Evolutionary conservation across 2,329 filamentous ascomycete genomes (phyloP).

Genomic region (Tothia fuscella): DNA sequence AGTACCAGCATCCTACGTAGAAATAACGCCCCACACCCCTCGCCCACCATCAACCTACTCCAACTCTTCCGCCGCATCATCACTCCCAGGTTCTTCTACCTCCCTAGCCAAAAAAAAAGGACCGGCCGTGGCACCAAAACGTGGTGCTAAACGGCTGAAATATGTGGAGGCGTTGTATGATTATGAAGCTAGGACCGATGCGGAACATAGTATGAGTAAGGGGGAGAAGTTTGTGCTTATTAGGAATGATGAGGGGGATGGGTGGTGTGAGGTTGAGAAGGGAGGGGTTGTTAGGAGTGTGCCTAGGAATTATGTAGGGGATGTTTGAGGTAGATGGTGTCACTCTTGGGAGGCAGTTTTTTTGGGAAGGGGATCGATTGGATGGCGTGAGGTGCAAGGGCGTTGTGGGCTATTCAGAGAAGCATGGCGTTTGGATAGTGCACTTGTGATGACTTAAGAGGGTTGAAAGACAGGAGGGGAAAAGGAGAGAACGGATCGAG

Average conservation of each 20-base stretch:
- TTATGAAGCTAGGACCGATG: conserved; percentile 73
- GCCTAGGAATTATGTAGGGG: conserved; percentile 83
- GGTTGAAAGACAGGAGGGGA: too few relatives aligned
- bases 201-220: conserved; percentile 81
- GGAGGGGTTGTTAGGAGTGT: conserved; percentile 79
- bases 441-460: too few relatives aligned
- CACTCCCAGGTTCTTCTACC: conserved; percentile 19
- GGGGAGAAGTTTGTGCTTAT: conserved; percentile 88
- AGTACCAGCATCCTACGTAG: conserved; percentile 78
- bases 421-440: background rate
- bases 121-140: conserved; percentile 77
- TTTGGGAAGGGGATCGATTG: too few relatives aligned
- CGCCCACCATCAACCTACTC: conserved; percentile 52
- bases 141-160: conserved; percentile 84
- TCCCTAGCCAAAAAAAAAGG: conserved; percentile 64
- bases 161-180: conserved; percentile 92
- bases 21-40: conserved; percentile 36
- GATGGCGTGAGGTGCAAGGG: too few relatives aligned
- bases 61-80: conserved; percentile 53
- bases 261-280: conserved; percentile 94
- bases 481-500: too few relatives aligned
- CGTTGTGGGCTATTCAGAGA: too few relatives aligned
- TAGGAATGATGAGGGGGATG: conserved; percentile 78
- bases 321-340: too few relatives aligned
- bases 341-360: too few relatives aligned